phyloP scores from a whole-genome alignment of 2,329 filamentous ascomycete genomes.

The Penicillium sp. region DNA sequence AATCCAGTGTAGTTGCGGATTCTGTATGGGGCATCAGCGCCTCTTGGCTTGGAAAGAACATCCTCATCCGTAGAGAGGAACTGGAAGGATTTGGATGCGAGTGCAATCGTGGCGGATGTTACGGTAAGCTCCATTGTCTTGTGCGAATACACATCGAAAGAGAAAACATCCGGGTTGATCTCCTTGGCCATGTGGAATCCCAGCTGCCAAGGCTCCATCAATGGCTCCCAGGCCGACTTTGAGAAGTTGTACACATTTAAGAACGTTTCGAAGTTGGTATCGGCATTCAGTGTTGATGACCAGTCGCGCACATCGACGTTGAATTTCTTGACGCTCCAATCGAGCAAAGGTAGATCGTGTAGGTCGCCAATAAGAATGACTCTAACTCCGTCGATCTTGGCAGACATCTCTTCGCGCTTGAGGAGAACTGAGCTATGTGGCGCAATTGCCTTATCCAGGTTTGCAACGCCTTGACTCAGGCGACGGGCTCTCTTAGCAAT shows the following conservation, averaged over 20 bases:
- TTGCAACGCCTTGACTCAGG: conserved; percentile 44
- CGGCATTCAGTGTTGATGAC: conserved; percentile 81
- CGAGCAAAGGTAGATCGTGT: conserved; percentile 91
- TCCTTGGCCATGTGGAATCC: conserved; percentile 84
- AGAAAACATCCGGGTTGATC: conserved; percentile 69
- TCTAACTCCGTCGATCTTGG: conserved; percentile 81
- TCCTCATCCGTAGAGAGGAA: conserved; percentile 88
- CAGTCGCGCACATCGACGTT: conserved; percentile 82
- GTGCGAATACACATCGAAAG: conserved; percentile 81
- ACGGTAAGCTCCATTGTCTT: conserved; percentile 89
- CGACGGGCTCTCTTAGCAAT: conserved; percentile 45
- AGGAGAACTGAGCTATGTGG: conserved; percentile 52
- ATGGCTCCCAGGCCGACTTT: conserved; percentile 95
- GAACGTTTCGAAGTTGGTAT: conserved; percentile 88
- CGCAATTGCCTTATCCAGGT: conserved; percentile 37
- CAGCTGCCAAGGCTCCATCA: conserved; percentile 95
- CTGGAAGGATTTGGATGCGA: conserved; percentile 87
- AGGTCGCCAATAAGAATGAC: conserved; percentile 92
- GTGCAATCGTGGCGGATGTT: conserved; percentile 87
- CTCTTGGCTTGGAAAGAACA: conserved; percentile 86
- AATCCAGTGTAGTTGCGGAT: conserved; percentile 97
- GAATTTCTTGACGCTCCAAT: conserved; percentile 90
- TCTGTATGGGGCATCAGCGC: conserved; percentile 85
- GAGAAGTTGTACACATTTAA: conserved; percentile 98
- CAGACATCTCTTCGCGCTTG: conserved; percentile 76